Conservation (phyloP, 257 asterid genomes). For the Leonotis leonurus region DNA sequence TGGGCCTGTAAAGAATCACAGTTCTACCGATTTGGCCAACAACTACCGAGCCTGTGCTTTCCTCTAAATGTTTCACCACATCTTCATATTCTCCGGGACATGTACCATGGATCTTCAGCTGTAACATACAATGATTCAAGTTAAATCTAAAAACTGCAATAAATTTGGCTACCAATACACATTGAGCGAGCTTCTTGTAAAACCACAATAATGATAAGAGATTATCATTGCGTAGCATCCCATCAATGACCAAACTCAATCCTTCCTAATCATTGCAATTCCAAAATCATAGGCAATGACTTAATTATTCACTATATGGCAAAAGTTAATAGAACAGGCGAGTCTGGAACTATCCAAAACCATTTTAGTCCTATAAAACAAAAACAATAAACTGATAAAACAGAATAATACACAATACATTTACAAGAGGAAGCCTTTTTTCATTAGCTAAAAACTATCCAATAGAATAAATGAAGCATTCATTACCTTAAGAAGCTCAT, state of each 20-base stretch:
- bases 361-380: not conserved
- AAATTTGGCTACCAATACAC: not conserved
- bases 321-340: not conserved
- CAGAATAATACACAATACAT: not conserved
- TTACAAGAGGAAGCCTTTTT: not conserved
- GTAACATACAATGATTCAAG: not conserved
- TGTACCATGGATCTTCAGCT: constrained; percentile 72
- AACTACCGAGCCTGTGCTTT: constrained; percentile 57
- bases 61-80: constrained; percentile 60
- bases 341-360: no score
- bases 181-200: not conserved
- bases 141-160: not conserved
- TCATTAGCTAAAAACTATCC: not conserved
- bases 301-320: not conserved
- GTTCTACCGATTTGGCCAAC: constrained; percentile 84
- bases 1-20: constrained; percentile 87
- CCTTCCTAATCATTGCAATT: not conserved
- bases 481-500: constrained; percentile 86
- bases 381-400: not conserved
- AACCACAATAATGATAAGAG: not conserved
- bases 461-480: not conserved
- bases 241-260: not conserved
- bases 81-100: constrained; percentile 84
- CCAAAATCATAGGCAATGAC: not conserved
- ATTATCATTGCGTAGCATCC: not conserved